Evolutionary conservation across 1,284 basidiomycete species (phyloP).

Genomic region (Fomes fomentarius): DNA sequence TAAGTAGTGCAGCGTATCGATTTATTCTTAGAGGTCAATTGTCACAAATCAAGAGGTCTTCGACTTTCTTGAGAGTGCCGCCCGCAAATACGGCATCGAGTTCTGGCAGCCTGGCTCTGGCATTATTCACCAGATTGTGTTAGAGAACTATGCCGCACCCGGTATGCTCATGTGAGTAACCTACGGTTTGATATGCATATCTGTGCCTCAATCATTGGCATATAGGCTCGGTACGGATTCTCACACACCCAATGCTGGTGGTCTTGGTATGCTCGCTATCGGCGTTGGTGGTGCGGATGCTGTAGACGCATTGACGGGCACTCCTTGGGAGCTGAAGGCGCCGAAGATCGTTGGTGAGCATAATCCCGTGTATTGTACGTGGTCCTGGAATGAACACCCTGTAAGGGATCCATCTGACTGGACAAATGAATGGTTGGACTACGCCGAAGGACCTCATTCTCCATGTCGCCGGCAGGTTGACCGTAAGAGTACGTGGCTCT

Average conservation of each 20-base stretch:
- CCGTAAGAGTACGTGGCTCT: conserved; percentile 74
- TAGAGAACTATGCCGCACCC: conserved; percentile 96
- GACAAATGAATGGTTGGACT: conserved; percentile 89
- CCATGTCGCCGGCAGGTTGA: conserved; percentile 92
- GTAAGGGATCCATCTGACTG: conserved; percentile 84
- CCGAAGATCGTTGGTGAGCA: conserved; percentile 82
- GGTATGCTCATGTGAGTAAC: conserved; percentile 77
- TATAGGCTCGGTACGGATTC: conserved; percentile 88
- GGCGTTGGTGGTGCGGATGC: conserved; percentile 99
- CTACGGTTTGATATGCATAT: neutral
- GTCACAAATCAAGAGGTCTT: conserved; percentile 96
- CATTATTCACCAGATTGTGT: conserved; percentile 97
- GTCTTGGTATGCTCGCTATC: conserved; percentile 97
- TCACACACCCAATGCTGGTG: conserved; percentile 98
- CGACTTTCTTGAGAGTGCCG: conserved; percentile 95
- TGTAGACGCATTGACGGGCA: conserved; percentile 97
- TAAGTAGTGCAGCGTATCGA: neutral
- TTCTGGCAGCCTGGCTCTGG: conserved; percentile 97
- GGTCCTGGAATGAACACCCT: neutral
- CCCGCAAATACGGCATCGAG: conserved; percentile 92
- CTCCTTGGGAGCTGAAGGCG: conserved; percentile 98
- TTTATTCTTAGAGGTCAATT: conserved; percentile 68
- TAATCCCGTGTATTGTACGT: neutral
- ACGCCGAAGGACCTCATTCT: conserved; percentile 98
- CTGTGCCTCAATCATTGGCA: neutral